Conservation (phyloP, 2,329 filamentous ascomycete species). For the Aplosporella prunicola region DNA sequence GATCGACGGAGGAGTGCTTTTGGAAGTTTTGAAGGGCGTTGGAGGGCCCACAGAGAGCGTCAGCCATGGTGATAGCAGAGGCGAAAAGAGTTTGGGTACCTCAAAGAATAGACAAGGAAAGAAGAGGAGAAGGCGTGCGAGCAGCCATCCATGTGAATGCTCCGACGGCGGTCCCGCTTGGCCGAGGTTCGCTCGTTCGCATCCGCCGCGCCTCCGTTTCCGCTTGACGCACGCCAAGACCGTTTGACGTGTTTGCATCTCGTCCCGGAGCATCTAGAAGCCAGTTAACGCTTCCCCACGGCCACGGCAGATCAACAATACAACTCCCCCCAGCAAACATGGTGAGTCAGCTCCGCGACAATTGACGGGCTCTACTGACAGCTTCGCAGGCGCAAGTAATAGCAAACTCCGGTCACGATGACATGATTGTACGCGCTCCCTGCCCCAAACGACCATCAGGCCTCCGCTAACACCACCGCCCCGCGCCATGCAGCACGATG, state of each 20-base stretch:
- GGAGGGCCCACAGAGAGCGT: conserved; percentile 63
- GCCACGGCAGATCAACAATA: conserved; percentile 4
- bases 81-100: neutral
- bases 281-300: no score
- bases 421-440: conserved; percentile 80
- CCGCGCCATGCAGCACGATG: conserved; percentile 60
- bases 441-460: conserved; percentile 7
- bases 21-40: conserved; percentile 66
- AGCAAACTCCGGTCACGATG: conserved; percentile 84
- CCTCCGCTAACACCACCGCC: conserved; percentile 6
- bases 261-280: no score
- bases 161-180: conserved; percentile 5
- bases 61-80: conserved; percentile 43
- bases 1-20: conserved; percentile 58
- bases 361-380: conserved; percentile 10
- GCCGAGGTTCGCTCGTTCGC: neutral
- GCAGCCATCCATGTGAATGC: conserved; percentile 7
- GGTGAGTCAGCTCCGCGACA: conserved; percentile 8
- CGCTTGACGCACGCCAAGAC: neutral
- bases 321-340: conserved; percentile 8
- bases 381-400: conserved; percentile 61
- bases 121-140: neutral
- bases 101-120: neutral
- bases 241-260: conserved; percentile 9
- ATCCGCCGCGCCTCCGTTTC: neutral